Evolutionary conservation across 106 monocot genomes (phyloP), one percentile per base, ranked within the genome.

Genomic region (Phalaenopsis aphrodite): DNA sequence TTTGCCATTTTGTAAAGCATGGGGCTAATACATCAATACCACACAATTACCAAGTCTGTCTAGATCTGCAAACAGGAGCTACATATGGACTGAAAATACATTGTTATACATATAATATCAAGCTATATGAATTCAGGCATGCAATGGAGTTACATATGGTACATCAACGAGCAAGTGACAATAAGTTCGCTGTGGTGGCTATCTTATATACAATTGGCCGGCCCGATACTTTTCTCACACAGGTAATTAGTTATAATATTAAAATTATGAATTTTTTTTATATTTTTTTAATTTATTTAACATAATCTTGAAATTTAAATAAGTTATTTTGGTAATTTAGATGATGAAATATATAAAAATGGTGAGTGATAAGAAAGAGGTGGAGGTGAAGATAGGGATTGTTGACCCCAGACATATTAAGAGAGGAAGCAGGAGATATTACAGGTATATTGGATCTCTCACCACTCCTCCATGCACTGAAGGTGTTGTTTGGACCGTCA

Each of bases 401-500:
- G 61, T 61, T 61, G 21, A 61, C 21, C 61, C 68, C 88, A 74
- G 87, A 23, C 52, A 87, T 1, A 68, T 89, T 5, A 85, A 78
- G 75, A 77, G 55, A 45, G 85, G 85, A 23, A 85, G 80, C 75
- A 79, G 85, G 76, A 91, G 90, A n/a, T 95, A 95, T 43, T 95
- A 88, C 83, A 86, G 95, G 73, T 95, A 95, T 87, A 75, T 89
- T 21, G 95, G 95, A 36, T 95, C 95, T 1, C 91, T 95, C 57
- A 95, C 93, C 19, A 83, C 84, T 7, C 95, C 95, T 11, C 95
- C 95, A 77, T 95, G 95, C 85, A 91, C 93, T 2, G 91, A 95
- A 81, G 89, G 88, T 21, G 93, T 95, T 3, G 61, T 93, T 0
- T 95, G 93, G 93, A 89, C 86, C 11, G 80, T 93, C 4, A 42